Base-by-base conservation (phyloP, 345 rosid species). In the Firmiana major region DNA sequence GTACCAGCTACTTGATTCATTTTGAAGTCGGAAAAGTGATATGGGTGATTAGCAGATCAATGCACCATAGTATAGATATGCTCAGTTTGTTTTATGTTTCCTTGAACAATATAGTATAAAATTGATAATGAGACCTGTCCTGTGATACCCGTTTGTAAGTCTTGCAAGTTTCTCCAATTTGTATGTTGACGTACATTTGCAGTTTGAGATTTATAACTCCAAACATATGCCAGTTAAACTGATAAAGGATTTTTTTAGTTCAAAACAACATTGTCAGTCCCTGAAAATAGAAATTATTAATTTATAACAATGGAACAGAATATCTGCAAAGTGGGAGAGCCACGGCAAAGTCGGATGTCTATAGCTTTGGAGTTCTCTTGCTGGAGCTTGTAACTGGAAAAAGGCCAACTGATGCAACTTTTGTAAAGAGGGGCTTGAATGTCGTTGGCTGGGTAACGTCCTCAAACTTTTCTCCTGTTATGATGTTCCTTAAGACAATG, bases 341-440 rank as follows among this genome's bases (percentile, higher is more conserved):
- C 24, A 92, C 98, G 0, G 97, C 90, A 86, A 95, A 95, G 78
- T 88, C 99, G 0, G 99, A 95, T 79, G 98, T 95, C 4, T 95
- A 95, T 74, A 95, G 99, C 88, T 95, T 95, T 75, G 98, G 99
- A 77, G 99, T 95, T 85, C 91, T 95, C 67, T 75, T 95, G 83
- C 87, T 95, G 12, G 99, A 95, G 87, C 92, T 93, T 9, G 91
- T 95, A 7, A 93, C 96, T 0, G 99, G 98, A 22, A 93, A 90
- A 79, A 88, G 99, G 71, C 99, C 99, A 4, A 93, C 98, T 21
- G 98, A 95, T 83, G 87, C 94, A 8, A 65, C 86, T 15, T 92
- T 95, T 63, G 93, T 90, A 24, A 87, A 88, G 80, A 86, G 87
- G 83, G 99, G 98, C 76, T 86, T 93, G 80, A 95, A 95, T 43